Evolutionary conservation across 495 filamentous ascomycete genomes (phyloP).

Genomic region (Daldinia grandis): DNA sequence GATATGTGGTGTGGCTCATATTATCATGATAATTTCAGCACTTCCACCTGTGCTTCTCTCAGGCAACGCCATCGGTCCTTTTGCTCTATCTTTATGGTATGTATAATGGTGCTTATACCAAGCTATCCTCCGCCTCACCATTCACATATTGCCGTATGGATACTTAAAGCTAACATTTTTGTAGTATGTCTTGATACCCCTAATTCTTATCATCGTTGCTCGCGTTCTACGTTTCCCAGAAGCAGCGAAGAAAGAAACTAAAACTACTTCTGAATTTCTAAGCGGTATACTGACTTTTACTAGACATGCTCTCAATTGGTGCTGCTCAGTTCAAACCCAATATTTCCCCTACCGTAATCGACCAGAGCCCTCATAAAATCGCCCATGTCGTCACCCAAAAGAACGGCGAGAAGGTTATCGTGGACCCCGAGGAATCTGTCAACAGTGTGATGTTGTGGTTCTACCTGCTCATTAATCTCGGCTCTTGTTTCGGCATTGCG

Average conservation of each 20-base stretch:
- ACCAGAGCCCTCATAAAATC: constrained; percentile 68
- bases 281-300: constrained; percentile 46
- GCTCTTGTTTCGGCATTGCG: constrained; percentile 66
- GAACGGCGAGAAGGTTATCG: constrained; percentile 76
- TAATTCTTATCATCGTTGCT: constrained; percentile 32
- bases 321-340: constrained; percentile 72
- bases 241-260: constrained; percentile 5
- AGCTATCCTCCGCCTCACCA: neutral
- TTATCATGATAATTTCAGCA: constrained; percentile 68
- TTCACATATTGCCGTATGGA: neutral
- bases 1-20: constrained; percentile 67
- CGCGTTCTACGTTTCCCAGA: constrained; percentile 37
- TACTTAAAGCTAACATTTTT: constrained; percentile 12
- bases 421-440: constrained; percentile 77
- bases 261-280: constrained; percentile 25
- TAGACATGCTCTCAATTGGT: constrained; percentile 65
- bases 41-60: constrained; percentile 63
- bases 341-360: constrained; percentile 72
- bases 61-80: constrained; percentile 65
- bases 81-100: constrained; percentile 59
- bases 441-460: constrained; percentile 72
- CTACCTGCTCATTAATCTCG: constrained; percentile 81
- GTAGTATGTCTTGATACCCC: constrained; percentile 22
- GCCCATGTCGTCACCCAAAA: constrained; percentile 68
- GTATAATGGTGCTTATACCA: neutral